Conservation (phyloP, 176 grass and related monocot species). For the Carex kokanica region DNA sequence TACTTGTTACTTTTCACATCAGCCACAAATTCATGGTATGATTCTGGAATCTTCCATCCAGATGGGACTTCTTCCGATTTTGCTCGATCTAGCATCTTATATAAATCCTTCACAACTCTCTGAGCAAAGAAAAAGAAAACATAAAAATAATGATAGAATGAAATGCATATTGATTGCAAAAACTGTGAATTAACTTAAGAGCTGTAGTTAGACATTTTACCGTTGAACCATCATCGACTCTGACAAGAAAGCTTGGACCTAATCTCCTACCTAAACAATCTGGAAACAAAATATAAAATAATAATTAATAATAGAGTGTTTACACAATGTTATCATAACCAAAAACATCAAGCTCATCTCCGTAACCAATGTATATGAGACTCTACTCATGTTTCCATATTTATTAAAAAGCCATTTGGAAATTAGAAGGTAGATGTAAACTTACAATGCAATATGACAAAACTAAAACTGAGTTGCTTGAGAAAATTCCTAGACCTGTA, state of each 20-base stretch:
- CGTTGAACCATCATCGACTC: conserved; percentile 66
- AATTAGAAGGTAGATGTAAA: background rate
- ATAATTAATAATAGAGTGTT: background rate
- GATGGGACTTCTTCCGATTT: conserved; percentile 57
- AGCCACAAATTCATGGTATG: conserved; percentile 80
- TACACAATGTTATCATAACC: background rate
- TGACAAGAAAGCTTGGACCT: conserved; percentile 77
- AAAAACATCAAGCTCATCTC: background rate
- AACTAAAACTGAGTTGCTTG: background rate
- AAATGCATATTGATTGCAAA: background rate
- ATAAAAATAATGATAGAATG: conserved; percentile 26
- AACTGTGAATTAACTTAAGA: background rate
- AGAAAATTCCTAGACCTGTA: background rate
- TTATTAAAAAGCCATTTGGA: background rate
- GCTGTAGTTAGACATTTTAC: conserved; percentile 32
- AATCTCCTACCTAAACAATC: conserved; percentile 92
- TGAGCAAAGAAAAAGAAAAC: conserved; percentile 33
- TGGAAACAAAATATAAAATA: conserved; percentile 38
- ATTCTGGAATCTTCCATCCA: conserved; percentile 70
- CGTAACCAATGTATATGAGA: background rate
- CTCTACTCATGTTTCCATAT: background rate
- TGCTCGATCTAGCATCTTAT: conserved; percentile 69
- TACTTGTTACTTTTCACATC: conserved; percentile 84
- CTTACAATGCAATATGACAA: background rate
- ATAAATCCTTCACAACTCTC: conserved; percentile 83